Evolutionary conservation across 208 protist genomes (phyloP).

Genomic region (Acanthamoeba healyi): DNA sequence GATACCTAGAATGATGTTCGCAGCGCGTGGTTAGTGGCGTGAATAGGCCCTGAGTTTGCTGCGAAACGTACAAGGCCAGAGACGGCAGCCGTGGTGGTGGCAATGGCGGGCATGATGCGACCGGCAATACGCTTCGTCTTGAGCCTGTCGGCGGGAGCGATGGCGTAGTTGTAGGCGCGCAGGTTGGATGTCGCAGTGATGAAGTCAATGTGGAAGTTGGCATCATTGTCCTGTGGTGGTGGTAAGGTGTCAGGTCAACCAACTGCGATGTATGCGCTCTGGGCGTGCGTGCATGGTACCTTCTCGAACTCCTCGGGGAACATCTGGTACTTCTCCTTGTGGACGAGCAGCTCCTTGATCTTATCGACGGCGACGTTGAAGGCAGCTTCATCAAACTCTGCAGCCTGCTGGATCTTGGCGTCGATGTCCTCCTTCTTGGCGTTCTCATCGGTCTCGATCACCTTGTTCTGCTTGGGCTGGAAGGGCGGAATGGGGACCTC

Average conservation of each 20-base stretch:
- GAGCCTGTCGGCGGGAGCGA: constrained; percentile 89
- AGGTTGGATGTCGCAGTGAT: constrained; percentile 91
- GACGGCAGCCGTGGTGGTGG: constrained; percentile 99
- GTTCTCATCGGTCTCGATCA: constrained; percentile 92
- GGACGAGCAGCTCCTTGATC: neutral
- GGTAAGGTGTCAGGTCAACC: no score
- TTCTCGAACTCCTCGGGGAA: constrained; percentile 82
- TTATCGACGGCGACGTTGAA: constrained; percentile 26
- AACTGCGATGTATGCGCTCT: neutral
- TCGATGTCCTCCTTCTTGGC: constrained; percentile 77
- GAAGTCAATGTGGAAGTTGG: constrained; percentile 87
- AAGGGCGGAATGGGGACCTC: constrained; percentile 60
- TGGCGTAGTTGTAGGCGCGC: constrained; percentile 93
- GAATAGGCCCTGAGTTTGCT: neutral
- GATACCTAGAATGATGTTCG: constrained; percentile 84
- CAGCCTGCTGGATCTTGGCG: neutral
- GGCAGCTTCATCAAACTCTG: constrained; percentile 51
- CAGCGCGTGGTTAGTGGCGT: neutral
- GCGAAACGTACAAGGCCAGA: constrained; percentile 95
- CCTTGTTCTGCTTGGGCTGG: constrained; percentile 67
- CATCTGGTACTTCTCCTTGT: neutral
- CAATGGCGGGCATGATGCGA: constrained; percentile 99
- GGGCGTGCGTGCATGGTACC: neutral
- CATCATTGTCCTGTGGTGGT: constrained; percentile 83
- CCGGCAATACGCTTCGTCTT: constrained; percentile 93